These are phyloP conservation scores for Schwanniomyces yamadae DNA, from an alignment of 805 yeast genomes.

Conservation along the genomic window DNA sequence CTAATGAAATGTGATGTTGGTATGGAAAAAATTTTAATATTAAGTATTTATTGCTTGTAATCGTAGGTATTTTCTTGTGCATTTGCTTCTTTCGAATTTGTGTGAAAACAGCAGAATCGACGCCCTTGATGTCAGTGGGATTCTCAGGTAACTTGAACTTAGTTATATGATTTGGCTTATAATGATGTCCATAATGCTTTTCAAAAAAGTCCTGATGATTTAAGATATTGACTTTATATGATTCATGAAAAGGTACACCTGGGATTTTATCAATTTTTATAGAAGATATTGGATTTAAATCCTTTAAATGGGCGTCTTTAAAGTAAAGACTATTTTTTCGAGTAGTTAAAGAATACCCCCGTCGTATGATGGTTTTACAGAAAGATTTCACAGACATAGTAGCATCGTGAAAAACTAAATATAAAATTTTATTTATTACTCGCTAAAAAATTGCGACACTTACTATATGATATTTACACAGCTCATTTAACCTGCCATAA, in stretches of 20 bases:
- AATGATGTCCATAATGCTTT: not conserved
- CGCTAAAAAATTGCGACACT: no score
- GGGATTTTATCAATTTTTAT: no score
- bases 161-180: conserved; percentile 8
- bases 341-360: no score
- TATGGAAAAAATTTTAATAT: conserved; percentile 29
- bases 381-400: no score
- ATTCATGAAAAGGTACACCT: not conserved
- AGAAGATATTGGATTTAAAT: no score
- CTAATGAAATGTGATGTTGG: conserved; percentile 23
- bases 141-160: conserved; percentile 21
- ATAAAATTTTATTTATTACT: no score
- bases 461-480: no score
- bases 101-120: conserved; percentile 23
- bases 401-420: no score
- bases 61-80: conserved; percentile 14
- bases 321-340: no score
- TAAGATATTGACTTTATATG: conserved; percentile 3
- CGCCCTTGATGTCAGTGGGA: conserved; percentile 36
- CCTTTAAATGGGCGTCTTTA: no score
- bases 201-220: conserved; percentile 7
- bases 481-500: conserved; percentile 32
- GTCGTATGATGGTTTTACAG: no score
- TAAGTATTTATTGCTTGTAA: conserved; percentile 21
- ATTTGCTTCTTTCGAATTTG: conserved; percentile 10